Conservation (phyloP, 306 rosid species). For the Dryas alaskensis region DNA sequence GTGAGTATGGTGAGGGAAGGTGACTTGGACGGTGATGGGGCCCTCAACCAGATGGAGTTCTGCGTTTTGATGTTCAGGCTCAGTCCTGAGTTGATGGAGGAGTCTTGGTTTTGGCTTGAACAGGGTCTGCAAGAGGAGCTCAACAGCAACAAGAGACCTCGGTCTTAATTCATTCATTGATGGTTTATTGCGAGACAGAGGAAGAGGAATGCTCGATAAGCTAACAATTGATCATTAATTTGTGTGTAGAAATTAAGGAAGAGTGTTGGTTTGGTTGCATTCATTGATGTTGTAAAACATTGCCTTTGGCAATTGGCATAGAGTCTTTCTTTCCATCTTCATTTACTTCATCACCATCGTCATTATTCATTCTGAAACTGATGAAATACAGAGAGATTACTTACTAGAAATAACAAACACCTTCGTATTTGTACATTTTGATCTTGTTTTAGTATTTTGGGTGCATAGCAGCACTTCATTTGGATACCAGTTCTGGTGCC, state of each 20-base stretch:
- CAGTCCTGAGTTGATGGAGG: conserved; percentile 77
- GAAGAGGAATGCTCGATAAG: too few species aligned
- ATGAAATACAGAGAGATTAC: neutral
- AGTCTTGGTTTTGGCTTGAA: conserved; percentile 65
- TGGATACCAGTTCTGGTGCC: neutral
- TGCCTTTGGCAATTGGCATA: too few species aligned
- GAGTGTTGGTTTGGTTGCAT: too few species aligned
- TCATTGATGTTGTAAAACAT: too few species aligned
- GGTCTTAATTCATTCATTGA: neutral
- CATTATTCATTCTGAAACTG: neutral
- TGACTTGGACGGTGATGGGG: conserved; percentile 79
- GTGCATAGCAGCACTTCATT: neutral
- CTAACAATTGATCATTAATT: too few species aligned
- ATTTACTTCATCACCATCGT: neutral
- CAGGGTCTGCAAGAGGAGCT: conserved; percentile 45
- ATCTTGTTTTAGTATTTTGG: neutral
- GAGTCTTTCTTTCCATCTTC: too few species aligned
- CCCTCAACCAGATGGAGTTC: conserved; percentile 75
- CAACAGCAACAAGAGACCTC: neutral
- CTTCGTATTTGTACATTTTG: neutral
- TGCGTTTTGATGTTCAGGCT: conserved; percentile 96
- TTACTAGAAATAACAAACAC: neutral
- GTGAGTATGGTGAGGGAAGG: conserved; percentile 75
- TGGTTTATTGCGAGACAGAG: too few species aligned
- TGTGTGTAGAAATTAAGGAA: too few species aligned